phyloP scores from a whole-genome alignment of 257 asterid species.

The Osmanthus fragrans region DNA sequence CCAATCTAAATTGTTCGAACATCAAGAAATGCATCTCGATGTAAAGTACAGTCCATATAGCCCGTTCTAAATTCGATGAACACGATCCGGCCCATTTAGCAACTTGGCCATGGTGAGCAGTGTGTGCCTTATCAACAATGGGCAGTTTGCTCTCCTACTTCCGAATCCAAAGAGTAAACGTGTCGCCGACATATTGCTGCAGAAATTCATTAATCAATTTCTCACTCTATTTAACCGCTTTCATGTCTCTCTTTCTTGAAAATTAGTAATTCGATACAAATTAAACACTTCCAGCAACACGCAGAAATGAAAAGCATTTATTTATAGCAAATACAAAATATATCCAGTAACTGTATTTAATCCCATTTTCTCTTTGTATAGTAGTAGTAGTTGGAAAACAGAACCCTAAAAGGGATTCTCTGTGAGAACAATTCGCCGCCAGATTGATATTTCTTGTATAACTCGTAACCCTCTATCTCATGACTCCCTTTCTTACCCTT shows the following conservation, averaged over 20 bases:
- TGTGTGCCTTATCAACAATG: background rate
- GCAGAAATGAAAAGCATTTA: background rate
- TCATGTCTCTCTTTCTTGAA: background rate
- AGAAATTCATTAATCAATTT: slow-evolving; percentile 17
- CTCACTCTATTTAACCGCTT: background rate
- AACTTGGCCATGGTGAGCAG: background rate
- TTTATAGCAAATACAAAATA: background rate
- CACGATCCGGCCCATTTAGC: background rate
- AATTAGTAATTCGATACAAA: background rate
- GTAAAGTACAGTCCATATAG: too few relatives aligned
- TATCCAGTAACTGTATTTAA: background rate
- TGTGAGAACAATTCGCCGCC: slow-evolving; percentile 34
- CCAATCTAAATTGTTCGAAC: too few relatives aligned
- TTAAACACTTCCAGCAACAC: background rate
- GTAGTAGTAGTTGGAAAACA: slow-evolving; percentile 21
- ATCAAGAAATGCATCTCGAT: too few relatives aligned
- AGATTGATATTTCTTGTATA: background rate
- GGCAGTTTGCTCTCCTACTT: background rate
- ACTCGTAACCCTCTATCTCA: background rate
- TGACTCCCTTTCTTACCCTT: background rate
- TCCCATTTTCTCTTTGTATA: background rate
- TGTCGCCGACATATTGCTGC: slow-evolving; percentile 24
- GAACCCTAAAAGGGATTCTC: slow-evolving; percentile 30
- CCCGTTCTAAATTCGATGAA: background rate
- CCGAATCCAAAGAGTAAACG: slow-evolving; percentile 24